These are phyloP conservation scores for Stachybotrys chartarum DNA, from an alignment of 2,329 filamentous ascomycete genomes.

Conservation along the genomic window DNA sequence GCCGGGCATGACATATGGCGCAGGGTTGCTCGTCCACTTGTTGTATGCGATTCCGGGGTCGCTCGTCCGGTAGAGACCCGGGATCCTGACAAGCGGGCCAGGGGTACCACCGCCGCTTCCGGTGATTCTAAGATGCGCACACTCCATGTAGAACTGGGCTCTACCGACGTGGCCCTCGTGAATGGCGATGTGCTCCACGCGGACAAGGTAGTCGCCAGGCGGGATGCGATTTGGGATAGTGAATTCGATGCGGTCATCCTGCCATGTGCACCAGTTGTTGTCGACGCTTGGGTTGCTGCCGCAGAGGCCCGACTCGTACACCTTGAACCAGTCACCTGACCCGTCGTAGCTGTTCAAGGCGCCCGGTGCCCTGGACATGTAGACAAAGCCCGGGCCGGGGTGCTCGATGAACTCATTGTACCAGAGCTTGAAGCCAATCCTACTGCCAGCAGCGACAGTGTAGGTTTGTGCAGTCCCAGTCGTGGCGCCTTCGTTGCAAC, in stretches of 20 bases:
- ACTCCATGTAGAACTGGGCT: slow-evolving; percentile 33
- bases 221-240: neutral
- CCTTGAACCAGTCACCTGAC: slow-evolving; percentile 22
- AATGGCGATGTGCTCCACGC: slow-evolving; percentile 29
- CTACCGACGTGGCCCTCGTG: slow-evolving; percentile 22
- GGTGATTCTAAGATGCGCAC: slow-evolving; percentile 32
- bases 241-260: slow-evolving; percentile 22
- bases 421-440: slow-evolving; percentile 7
- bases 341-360: slow-evolving; percentile 14
- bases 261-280: slow-evolving; percentile 10
- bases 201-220: neutral
- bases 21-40: neutral
- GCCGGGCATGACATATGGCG: neutral
- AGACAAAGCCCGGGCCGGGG: slow-evolving; percentile 11
- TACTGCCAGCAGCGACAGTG: slow-evolving; percentile 8
- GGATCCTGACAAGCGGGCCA: slow-evolving; percentile 27
- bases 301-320: slow-evolving; percentile 19
- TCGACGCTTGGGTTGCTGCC: slow-evolving; percentile 4
- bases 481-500: neutral
- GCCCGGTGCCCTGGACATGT: slow-evolving; percentile 8
- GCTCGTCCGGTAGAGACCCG: slow-evolving; percentile 21
- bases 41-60: neutral
- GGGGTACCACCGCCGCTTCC: slow-evolving; percentile 23
- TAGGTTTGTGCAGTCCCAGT: slow-evolving; percentile 3
- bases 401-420: slow-evolving; percentile 9